These are phyloP conservation scores for Quercus gilva DNA, from an alignment of 306 rosid species.

Conservation along the genomic window DNA sequence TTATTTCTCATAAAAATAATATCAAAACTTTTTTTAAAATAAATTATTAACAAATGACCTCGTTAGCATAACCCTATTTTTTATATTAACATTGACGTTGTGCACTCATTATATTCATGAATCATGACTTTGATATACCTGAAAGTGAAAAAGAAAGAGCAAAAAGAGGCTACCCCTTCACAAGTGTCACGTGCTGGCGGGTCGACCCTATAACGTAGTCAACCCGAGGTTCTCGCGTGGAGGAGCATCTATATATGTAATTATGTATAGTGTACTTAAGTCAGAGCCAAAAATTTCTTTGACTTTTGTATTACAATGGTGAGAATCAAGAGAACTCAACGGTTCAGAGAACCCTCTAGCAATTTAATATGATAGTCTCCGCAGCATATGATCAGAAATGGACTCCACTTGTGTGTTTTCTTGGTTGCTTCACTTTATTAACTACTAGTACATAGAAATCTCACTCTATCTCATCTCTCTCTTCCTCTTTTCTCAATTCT, in stretches of 20 bases:
- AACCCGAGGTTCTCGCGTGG: constrained; percentile 25
- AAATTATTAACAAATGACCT: too few relatives aligned
- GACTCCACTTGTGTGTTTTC: background rate
- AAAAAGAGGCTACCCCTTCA: constrained; percentile 24
- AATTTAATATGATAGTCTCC: constrained; percentile 26
- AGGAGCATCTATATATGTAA: background rate
- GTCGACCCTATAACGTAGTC: constrained; percentile 30
- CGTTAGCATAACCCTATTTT: too few relatives aligned
- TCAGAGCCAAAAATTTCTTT: constrained; percentile 46
- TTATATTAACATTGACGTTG: background rate
- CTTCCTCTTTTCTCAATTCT: constrained; percentile 7
- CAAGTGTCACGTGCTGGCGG: constrained; percentile 44
- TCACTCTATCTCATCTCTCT: background rate
- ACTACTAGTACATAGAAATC: too few relatives aligned
- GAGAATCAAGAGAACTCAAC: constrained; percentile 30
- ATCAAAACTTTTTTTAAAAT: too few relatives aligned
- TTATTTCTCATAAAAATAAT: too few relatives aligned
- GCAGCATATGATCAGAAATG: constrained; percentile 24
- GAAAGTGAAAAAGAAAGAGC: constrained; percentile 9
- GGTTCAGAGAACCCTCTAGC: constrained; percentile 18
- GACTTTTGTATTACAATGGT: background rate
- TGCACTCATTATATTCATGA: background rate
- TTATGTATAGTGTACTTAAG: background rate
- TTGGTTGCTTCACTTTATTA: constrained; percentile 27
- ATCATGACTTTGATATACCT: too few relatives aligned